These are phyloP conservation scores for Scutellaria minor DNA, from an alignment of 257 asterid species.

Conservation along the genomic window DNA sequence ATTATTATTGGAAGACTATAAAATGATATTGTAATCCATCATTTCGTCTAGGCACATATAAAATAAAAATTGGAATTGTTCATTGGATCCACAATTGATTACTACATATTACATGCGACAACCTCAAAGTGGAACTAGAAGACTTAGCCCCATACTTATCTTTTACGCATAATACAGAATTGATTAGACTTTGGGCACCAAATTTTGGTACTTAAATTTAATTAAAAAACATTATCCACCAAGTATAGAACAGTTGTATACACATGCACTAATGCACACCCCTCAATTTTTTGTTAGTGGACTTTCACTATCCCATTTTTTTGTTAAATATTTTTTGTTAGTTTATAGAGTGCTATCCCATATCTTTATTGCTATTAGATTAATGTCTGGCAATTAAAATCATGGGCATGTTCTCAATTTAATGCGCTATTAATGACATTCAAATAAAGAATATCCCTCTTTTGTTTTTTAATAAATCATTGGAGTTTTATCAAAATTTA, in stretches of 20 bases:
- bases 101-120: no score
- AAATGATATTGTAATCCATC: no score
- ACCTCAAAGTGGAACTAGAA: neutral
- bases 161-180: neutral
- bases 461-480: no score
- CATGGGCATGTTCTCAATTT: constrained; percentile 15
- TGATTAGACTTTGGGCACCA: neutral
- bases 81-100: no score
- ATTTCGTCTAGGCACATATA: no score
- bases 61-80: no score
- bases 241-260: constrained; percentile 14
- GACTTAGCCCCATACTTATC: neutral
- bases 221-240: constrained; percentile 37
- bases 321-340: no score
- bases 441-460: neutral
- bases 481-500: no score
- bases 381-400: constrained; percentile 8
- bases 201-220: neutral
- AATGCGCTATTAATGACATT: constrained; percentile 4
- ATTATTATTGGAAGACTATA: no score
- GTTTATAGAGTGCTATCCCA: neutral
- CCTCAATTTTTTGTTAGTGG: constrained; percentile 30
- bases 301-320: neutral
- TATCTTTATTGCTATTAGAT: constrained; percentile 19
- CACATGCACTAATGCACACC: constrained; percentile 34